Base-by-base conservation (phyloP, 805 yeast genomes). In the Zygosaccharomyces rouxii region DNA sequence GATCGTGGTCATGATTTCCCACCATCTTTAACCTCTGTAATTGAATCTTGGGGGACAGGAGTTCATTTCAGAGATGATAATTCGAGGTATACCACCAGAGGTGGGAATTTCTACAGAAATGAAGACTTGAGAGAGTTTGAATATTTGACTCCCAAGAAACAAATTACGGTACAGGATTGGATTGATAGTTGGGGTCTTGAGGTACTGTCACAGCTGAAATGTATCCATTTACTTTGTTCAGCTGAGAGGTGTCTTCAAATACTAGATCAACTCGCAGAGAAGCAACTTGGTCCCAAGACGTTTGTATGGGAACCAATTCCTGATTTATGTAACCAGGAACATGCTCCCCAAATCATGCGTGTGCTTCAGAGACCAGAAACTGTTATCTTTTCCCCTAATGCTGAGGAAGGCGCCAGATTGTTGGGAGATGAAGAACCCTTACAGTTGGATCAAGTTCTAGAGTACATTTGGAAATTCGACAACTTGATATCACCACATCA, bases 281-380 rank as follows among this genome's bases (percentile, higher is more conserved):
- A 16, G 42, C 11, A 33, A 29, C 26, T 45, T 38, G 46, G 43
- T 30, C n/a, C 51, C 78, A 81, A n/a, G 71, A 50, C 54, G 2
- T 72, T 80, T 47, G 76, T 86, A 0, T 92, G 89, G 83, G 98
- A 90, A 66, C 97, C 97, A 0, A 77, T 86, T 6, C 97, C 97
- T 1, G 86, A 81, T 50, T 77, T 77, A 18, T 87, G 96, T 63
- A 63, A 59, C 0, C 76, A 80, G 1, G 82, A 74, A 29, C 73
- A 79, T 49, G 64, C 80, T 33, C 59, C 66, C 0, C 59, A 59
- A 1, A 54, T 60, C 4, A 46, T 46, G 13, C 25, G 40, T 7
- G 49, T 64, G 13, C 23, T 64, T 33, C 46, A 55, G n/a, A 40
- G 53, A 5, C 38, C 53, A 3, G 47, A 42, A 13, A 50, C 53